Conservation (phyloP, 1,139 yeast species). For the Wickerhamomyces sp. region DNA sequence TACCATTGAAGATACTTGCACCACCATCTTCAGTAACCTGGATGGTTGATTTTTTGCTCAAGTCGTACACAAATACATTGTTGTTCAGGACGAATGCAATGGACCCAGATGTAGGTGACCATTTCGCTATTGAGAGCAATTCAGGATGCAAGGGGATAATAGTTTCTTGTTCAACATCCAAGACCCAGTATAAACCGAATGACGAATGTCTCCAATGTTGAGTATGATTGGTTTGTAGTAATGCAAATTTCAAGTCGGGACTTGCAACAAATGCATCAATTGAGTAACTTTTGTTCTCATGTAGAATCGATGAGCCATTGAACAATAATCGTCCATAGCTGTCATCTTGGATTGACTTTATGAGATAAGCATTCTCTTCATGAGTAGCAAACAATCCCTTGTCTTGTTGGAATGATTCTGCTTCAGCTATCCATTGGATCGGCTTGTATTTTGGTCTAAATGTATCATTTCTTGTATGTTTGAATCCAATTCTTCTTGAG, state of each 20-base stretch:
- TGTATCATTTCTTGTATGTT: constrained; percentile 41
- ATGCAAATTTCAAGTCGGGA: constrained; percentile 54
- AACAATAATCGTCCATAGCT: constrained; percentile 41
- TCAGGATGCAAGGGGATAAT: constrained; percentile 37
- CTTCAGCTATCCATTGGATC: constrained; percentile 66
- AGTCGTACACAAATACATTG: constrained; percentile 52
- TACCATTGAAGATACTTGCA: constrained; percentile 73
- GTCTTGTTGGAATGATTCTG: constrained; percentile 30
- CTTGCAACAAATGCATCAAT: constrained; percentile 56
- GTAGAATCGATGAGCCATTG: constrained; percentile 42
- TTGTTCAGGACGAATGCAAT: constrained; percentile 69
- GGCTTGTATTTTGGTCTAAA: constrained; percentile 45
- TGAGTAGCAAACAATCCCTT: constrained; percentile 31
- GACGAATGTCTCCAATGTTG: constrained; percentile 84
- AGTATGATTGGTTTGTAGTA: constrained; percentile 50
- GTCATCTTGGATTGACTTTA: constrained; percentile 38
- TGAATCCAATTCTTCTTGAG: constrained; percentile 29
- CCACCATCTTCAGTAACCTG: constrained; percentile 70
- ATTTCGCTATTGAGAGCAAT: constrained; percentile 49
- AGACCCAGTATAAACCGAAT: constrained; percentile 64
- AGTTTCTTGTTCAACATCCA: constrained; percentile 35
- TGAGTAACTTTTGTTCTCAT: constrained; percentile 35
- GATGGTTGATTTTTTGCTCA: constrained; percentile 38
- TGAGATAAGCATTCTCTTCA: constrained; percentile 24
- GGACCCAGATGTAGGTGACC: constrained; percentile 72